phyloP scores from a whole-genome alignment of 306 rosid species.

The Bauhinia variegata region DNA sequence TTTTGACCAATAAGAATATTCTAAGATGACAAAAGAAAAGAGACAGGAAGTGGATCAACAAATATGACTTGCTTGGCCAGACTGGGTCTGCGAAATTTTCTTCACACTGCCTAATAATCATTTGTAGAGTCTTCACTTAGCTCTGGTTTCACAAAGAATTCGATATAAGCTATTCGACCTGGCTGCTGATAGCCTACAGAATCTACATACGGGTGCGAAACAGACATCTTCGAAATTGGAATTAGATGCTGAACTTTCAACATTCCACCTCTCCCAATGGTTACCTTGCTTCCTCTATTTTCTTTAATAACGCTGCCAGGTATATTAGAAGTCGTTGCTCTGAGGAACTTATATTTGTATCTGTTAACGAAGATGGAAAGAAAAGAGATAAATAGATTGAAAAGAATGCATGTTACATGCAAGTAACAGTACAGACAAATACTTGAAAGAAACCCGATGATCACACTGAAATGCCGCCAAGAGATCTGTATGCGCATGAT shows the following conservation, averaged over 20 bases:
- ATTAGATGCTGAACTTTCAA: slow-evolving; percentile 93
- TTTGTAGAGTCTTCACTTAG: slow-evolving; percentile 57
- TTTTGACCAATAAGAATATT: too few species aligned
- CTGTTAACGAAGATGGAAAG: slow-evolving; percentile 40
- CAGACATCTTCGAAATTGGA: slow-evolving; percentile 65
- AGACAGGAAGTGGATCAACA: too few species aligned
- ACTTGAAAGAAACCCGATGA: slow-evolving; percentile 69
- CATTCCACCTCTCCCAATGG: slow-evolving; percentile 91
- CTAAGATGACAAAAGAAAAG: too few species aligned
- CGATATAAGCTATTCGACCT: slow-evolving; percentile 78
- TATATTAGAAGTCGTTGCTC: slow-evolving; percentile 80
- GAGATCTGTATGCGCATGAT: slow-evolving; percentile 80
- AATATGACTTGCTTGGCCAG: too few species aligned
- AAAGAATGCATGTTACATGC: slow-evolving; percentile 10
- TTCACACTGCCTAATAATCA: slow-evolving; percentile 31
- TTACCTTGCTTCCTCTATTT: slow-evolving; percentile 91
- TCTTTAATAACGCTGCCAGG: slow-evolving; percentile 83
- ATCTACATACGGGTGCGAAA: slow-evolving; percentile 56
- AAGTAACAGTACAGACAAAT: slow-evolving; percentile 5
- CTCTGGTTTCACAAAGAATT: slow-evolving; percentile 87
- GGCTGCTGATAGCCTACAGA: slow-evolving; percentile 80
- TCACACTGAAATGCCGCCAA: slow-evolving; percentile 84
- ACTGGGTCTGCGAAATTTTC: too few species aligned
- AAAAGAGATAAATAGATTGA: slow-evolving; percentile 12
- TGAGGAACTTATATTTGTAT: slow-evolving; percentile 87